Conservation (phyloP, 192 early-diverging fungal species). For the Coemansia sp. region DNA sequence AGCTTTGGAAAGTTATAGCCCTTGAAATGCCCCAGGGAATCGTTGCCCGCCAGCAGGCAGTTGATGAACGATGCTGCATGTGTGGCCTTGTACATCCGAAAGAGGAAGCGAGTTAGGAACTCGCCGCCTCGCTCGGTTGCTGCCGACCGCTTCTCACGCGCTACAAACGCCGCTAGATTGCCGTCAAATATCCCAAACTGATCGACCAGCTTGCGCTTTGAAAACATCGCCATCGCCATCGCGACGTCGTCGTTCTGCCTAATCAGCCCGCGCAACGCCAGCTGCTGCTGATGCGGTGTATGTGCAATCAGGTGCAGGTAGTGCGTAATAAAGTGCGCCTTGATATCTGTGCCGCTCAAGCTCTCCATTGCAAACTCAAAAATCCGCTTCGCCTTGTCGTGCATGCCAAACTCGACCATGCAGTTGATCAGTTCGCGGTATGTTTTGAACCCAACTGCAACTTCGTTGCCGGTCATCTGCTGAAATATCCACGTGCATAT, state of each 20-base stretch:
- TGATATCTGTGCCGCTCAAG: constrained; percentile 11
- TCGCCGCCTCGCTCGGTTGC: constrained; percentile 12
- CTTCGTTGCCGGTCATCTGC: constrained; percentile 20
- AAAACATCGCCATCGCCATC: constrained; percentile 8
- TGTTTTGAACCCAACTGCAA: constrained; percentile 19
- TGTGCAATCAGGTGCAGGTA: constrained; percentile 28
- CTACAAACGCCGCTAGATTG: constrained; percentile 23
- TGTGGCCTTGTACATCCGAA: constrained; percentile 16
- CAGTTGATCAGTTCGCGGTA: constrained; percentile 46
- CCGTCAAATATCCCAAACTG: constrained; percentile 46
- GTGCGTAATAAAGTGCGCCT: constrained; percentile 18
- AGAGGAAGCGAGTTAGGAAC: constrained; percentile 18
- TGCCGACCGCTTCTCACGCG: constrained; percentile 8
- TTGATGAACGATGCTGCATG: constrained; percentile 31
- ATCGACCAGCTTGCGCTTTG: constrained; percentile 18
- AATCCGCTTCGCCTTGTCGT: constrained; percentile 40
- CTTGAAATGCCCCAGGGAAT: constrained; percentile 24
- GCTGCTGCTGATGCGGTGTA: constrained; percentile 25
- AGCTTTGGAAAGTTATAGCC: constrained; percentile 44
- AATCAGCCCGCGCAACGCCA: constrained; percentile 15
- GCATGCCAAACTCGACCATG: constrained; percentile 30
- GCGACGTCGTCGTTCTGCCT: constrained; percentile 6
- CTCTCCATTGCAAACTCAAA: constrained; percentile 43
- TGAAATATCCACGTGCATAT: constrained; percentile 43
- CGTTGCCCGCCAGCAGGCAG: constrained; percentile 35